Percentiles rank a stretch among this genome's conserved stretches.
phyloP scores from a whole-genome alignment of 176 grass and related monocot species.

The Rhipidocladum racemiflorum region DNA sequence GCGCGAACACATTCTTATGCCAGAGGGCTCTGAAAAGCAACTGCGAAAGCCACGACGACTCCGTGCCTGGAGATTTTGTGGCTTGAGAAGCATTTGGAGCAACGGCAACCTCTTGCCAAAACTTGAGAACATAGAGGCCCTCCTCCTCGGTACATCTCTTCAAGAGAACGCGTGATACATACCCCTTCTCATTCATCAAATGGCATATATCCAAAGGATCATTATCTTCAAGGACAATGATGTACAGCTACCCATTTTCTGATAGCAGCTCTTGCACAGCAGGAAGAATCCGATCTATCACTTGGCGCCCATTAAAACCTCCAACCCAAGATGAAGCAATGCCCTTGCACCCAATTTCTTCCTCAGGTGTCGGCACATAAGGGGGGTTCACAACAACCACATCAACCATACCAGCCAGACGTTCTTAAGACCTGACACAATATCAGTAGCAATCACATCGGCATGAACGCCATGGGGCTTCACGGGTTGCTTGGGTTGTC shows the following conservation, averaged over 20 bases:
- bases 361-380: slow-evolving; percentile 87
- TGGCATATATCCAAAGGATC: slow-evolving; percentile 76
- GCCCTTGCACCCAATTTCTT: slow-evolving; percentile 74
- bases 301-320: slow-evolving; percentile 71
- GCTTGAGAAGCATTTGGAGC: neutral
- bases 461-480: slow-evolving; percentile 80
- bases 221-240: slow-evolving; percentile 85
- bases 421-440: slow-evolving; percentile 71
- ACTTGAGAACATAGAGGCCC: slow-evolving; percentile 87
- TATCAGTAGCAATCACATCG: slow-evolving; percentile 71
- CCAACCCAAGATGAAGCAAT: slow-evolving; percentile 95
- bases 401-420: slow-evolving; percentile 64
- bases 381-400: slow-evolving; percentile 90
- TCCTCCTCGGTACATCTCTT: slow-evolving; percentile 97
- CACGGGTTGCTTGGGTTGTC: slow-evolving; percentile 67
- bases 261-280: slow-evolving; percentile 69
- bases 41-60: slow-evolving; percentile 63
- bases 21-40: slow-evolving; percentile 57
- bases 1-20: slow-evolving; percentile 48
- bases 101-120: slow-evolving; percentile 53
- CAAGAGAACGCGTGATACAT: slow-evolving; percentile 68
- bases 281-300: slow-evolving; percentile 85
- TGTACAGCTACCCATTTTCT: slow-evolving; percentile 72
- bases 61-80: slow-evolving; percentile 24
- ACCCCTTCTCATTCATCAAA: slow-evolving; percentile 80